Base-by-base conservation (phyloP, 1,139 yeast species). In the Meyerozyma sp. region DNA sequence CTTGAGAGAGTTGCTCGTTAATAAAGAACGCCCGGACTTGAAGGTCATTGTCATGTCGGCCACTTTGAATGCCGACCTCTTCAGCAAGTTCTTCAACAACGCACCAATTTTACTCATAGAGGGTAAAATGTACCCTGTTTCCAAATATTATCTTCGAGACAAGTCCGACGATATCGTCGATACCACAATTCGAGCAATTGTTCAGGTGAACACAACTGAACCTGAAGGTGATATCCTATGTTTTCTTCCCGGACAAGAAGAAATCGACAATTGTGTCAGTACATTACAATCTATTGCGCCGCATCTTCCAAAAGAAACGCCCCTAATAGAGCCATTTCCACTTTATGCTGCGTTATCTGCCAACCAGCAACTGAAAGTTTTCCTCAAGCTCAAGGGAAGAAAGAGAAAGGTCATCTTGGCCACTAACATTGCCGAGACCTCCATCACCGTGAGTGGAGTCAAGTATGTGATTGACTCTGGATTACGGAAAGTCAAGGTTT, bases 381-480 rank as follows among this genome's bases (percentile, higher is more conserved):
- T 93, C 54, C 73, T 75, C 27, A 77, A 79, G 23, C 63, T 87
- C 3, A 76, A 79, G 13, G 58, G 68, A 25, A 68, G 81, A 54
- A 79, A 81, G 55, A 75, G 98, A 50, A 93, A 93, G 59, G 82
- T 93, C 30, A 87, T 93, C 34, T 66, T 93, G 46, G 89, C 98
- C 8, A 93, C 98, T 1, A 93, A 93, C 60, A 89, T 93, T 54
- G 98, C 98, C 1, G 98, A 93, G 68, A 94, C 98, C 0, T 93
- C 98, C 39, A 84, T 93, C 47, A 93, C 98, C 2, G 94, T 93
- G 32, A 82, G 95, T 25, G 98, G 98, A 1, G 95, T 93, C n/a
- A 79, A 88, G 49, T 93, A 88, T 56, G 98, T 93, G 6, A 75
- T 93, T 29, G 98, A 93, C 62, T 81, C 95, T 0, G 99, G 99